phyloP scores from a whole-genome alignment of 139 green algal genomes.

The Mychonastes homosphaera region DNA sequence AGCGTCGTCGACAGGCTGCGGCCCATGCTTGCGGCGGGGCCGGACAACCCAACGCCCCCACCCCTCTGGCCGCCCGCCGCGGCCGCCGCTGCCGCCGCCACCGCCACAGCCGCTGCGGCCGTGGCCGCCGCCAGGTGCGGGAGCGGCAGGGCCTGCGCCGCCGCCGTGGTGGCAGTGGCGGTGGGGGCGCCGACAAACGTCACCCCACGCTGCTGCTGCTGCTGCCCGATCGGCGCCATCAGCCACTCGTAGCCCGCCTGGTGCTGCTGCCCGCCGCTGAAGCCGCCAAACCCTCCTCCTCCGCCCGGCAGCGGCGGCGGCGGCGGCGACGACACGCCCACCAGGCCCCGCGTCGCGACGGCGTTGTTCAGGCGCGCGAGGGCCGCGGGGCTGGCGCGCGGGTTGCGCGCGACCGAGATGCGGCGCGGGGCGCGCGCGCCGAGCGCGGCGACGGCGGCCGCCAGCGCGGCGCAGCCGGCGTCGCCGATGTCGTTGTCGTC shows the following conservation, averaged over 20 bases:
- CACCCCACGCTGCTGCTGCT: conserved; percentile 8
- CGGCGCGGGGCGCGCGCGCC: not conserved
- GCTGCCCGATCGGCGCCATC: not conserved
- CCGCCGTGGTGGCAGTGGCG: not conserved
- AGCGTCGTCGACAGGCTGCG: not conserved
- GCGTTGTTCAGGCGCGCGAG: not conserved
- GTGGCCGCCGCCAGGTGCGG: conserved; percentile 7
- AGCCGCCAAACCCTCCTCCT: not conserved
- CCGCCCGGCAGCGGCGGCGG: not conserved
- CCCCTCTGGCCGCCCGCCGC: conserved; percentile 1
- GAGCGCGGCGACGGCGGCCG: conserved; percentile 17
- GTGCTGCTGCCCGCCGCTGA: conserved; percentile 1
- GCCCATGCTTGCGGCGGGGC: not conserved
- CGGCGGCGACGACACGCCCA: not conserved
- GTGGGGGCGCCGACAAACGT: conserved; percentile 15
- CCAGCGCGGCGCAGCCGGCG: conserved; percentile 20
- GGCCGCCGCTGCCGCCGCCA: not conserved
- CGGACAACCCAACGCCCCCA: not conserved
- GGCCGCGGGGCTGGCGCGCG: not conserved
- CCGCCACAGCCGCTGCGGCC: conserved; percentile 7
- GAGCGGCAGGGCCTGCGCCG: no score
- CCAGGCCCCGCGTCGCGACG: not conserved
- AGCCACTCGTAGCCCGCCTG: conserved; percentile 2
- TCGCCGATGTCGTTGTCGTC: conserved; percentile 24
- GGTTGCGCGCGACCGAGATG: not conserved